Conservation (phyloP, 108 stramenopile genomes). For the Asterionellopsis glacialis region DNA sequence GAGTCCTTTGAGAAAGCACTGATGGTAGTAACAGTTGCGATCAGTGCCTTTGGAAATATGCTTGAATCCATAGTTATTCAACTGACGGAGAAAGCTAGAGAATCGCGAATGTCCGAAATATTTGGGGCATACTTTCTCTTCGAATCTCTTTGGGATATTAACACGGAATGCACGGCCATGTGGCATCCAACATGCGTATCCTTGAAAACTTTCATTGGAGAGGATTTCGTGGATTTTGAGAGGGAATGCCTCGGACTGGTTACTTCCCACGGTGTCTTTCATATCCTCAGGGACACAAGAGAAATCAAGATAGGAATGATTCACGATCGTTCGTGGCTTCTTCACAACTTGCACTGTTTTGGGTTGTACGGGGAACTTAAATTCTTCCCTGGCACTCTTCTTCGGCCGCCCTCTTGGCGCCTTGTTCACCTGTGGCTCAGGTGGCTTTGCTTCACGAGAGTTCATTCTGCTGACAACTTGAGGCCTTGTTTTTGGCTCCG, state of each 20-base stretch:
- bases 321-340: conserved; percentile 9
- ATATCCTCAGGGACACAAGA: conserved; percentile 3
- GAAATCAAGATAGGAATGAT: conserved; percentile 18
- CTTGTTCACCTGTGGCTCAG: too few relatives aligned
- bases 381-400: conserved; percentile 2
- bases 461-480: too few relatives aligned
- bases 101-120: conserved; percentile 78
- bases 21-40: conserved; percentile 55
- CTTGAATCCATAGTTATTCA: conserved; percentile 51
- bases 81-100: conserved; percentile 70
- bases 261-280: not conserved
- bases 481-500: too few relatives aligned
- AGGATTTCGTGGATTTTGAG: conserved; percentile 20
- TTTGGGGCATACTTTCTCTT: conserved; percentile 10
- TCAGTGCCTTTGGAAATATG: conserved; percentile 38
- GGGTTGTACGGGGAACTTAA: conserved; percentile 6
- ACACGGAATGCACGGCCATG: conserved; percentile 69
- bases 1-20: conserved; percentile 14
- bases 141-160: conserved; percentile 43
- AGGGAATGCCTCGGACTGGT: conserved; percentile 10
- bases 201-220: not conserved
- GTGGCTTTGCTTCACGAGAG: too few relatives aligned
- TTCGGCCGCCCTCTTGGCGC: not conserved
- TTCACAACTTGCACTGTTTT: conserved; percentile 7
- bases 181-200: conserved; percentile 48